Percentiles rank a stretch among this genome's conserved stretches.
Conservation (phyloP, 257 asterid species). For the Forsythia viridissima region DNA sequence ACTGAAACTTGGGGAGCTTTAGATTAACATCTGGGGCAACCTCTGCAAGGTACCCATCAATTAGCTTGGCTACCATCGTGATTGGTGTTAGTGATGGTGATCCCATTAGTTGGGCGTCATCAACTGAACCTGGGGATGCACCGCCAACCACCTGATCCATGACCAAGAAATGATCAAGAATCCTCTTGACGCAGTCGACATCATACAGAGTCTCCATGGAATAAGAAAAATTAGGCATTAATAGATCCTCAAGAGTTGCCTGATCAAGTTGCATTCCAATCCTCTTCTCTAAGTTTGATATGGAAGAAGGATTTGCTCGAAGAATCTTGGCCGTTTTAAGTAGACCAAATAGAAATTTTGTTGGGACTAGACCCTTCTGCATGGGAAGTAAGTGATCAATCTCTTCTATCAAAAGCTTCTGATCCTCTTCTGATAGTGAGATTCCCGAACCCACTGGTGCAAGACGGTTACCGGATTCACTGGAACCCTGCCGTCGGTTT, state of each 20-base stretch:
- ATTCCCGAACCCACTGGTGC: slow-evolving; percentile 38
- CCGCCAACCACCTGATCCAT: slow-evolving; percentile 70
- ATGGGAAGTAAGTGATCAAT: slow-evolving; percentile 69
- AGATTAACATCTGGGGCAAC: slow-evolving; percentile 91
- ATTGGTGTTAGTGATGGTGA: slow-evolving; percentile 88
- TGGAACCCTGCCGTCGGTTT: slow-evolving; percentile 58
- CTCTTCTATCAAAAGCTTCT: slow-evolving; percentile 80
- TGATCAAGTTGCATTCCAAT: slow-evolving; percentile 93
- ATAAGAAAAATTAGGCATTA: slow-evolving; percentile 78
- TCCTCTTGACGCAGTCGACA: slow-evolving; percentile 81
- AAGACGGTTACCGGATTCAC: slow-evolving; percentile 56
- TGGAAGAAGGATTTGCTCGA: slow-evolving; percentile 53
- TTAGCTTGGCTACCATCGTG: slow-evolving; percentile 87
- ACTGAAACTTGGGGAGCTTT: slow-evolving; percentile 83
- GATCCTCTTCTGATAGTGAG: slow-evolving; percentile 76
- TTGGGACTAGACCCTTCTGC: slow-evolving; percentile 78
- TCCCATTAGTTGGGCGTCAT: slow-evolving; percentile 74
- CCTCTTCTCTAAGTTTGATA: slow-evolving; percentile 73
- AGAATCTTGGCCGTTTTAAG: slow-evolving; percentile 89
- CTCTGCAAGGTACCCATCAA: slow-evolving; percentile 94
- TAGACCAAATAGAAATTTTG: slow-evolving; percentile 76
- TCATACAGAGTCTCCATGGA: slow-evolving; percentile 96
- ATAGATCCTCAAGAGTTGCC: slow-evolving; percentile 92
- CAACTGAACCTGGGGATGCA: slow-evolving; percentile 77
- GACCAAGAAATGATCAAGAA: slow-evolving; percentile 86